Conservation (phyloP, 2,329 filamentous ascomycete species). For the Acrocalymma vagum region DNA sequence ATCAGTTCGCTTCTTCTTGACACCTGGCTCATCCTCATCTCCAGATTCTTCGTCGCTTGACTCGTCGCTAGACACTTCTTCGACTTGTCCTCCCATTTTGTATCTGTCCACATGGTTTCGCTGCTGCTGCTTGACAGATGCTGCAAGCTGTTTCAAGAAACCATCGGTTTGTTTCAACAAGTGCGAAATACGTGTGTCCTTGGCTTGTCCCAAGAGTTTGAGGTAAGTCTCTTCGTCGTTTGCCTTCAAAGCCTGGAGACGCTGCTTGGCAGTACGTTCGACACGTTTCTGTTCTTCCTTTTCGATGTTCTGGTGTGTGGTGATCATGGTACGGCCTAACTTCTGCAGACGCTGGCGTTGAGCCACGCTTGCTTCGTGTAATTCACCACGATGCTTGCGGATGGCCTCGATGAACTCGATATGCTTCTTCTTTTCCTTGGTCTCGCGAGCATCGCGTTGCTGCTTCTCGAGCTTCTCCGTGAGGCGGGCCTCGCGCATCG, state of each 20-base stretch:
- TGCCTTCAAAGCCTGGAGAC: constrained; percentile 97
- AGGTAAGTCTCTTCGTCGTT: constrained; percentile 99
- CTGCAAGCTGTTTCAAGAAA: constrained; percentile 94
- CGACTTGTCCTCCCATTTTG: constrained; percentile 67
- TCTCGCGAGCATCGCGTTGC: constrained; percentile 93
- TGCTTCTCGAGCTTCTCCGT: constrained; percentile 99
- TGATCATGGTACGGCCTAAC: constrained; percentile 86
- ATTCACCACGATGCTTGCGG: constrained; percentile 80
- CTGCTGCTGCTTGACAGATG: constrained; percentile 94
- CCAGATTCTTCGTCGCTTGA: constrained; percentile 71
- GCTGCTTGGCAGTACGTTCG: constrained; percentile 97
- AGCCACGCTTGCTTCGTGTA: constrained; percentile 71
- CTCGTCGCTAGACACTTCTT: constrained; percentile 58
- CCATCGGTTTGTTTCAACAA: constrained; percentile 96
- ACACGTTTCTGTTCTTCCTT: constrained; percentile 99
- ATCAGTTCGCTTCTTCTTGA: constrained; percentile 87
- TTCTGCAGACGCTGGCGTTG: constrained; percentile 82
- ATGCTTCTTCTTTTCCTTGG: constrained; percentile 97
- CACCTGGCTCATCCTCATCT: constrained; percentile 71
- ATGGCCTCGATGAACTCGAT: constrained; percentile 90
- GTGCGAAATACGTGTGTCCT: constrained; percentile 99
- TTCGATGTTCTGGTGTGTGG: constrained; percentile 94
- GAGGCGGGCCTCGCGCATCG: constrained; percentile 90
- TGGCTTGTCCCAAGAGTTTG: constrained; percentile 96
- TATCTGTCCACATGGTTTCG: constrained; percentile 82